A percentile compares a stretch with the other conserved stretches of the same genome.
Conservation (phyloP, 352 stramenopile genomes). For the Paralagenidium karlingii region DNA sequence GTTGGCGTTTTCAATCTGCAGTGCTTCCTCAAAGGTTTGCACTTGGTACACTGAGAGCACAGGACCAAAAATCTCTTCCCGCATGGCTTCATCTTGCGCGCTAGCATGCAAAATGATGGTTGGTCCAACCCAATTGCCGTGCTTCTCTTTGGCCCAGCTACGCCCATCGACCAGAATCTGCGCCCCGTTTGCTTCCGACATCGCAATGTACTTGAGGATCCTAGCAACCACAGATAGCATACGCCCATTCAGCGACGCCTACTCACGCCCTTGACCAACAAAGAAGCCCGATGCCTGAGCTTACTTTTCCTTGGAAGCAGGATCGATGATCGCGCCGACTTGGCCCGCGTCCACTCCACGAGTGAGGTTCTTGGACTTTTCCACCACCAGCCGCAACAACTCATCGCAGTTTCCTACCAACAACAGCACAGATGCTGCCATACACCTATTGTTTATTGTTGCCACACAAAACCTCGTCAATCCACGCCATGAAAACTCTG, state of each 20-base stretch:
- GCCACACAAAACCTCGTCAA: background rate
- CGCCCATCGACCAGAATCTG: constrained; percentile 90
- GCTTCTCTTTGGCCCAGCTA: constrained; percentile 38
- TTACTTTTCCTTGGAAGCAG: constrained; percentile 70
- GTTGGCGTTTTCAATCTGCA: constrained; percentile 94
- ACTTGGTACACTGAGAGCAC: constrained; percentile 88
- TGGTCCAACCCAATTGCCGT: constrained; percentile 89
- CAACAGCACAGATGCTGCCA: constrained; percentile 93
- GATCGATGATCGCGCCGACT: constrained; percentile 94
- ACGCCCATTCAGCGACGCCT: background rate
- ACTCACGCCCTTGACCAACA: background rate
- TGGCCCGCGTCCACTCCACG: constrained; percentile 85
- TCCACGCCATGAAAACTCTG: background rate
- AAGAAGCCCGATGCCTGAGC: constrained; percentile 8
- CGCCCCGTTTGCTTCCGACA: constrained; percentile 69
- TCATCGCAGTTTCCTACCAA: constrained; percentile 65
- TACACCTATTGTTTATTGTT: no score
- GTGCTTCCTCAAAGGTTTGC: constrained; percentile 85
- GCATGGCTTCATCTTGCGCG: constrained; percentile 77
- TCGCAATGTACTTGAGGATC: constrained; percentile 92
- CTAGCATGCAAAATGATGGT: constrained; percentile 91
- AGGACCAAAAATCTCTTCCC: constrained; percentile 96
- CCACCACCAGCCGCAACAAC: constrained; percentile 82
- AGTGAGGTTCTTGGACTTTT: constrained; percentile 76
- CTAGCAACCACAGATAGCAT: no score